Evolutionary conservation across 1,284 basidiomycete genomes (phyloP).

Genomic region (Puccinia triticina): DNA sequence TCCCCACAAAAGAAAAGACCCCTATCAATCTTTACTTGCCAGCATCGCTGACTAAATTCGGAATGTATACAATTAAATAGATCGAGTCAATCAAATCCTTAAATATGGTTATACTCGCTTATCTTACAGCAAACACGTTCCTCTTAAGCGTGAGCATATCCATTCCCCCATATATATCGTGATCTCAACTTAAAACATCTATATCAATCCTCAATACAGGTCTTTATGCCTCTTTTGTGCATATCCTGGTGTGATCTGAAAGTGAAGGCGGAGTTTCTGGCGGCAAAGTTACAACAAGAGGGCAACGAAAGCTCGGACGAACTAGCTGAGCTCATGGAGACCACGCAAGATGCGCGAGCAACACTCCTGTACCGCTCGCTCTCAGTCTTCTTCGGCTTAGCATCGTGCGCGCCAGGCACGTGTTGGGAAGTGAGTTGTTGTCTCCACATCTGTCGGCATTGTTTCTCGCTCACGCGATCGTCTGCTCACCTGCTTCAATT

Average conservation of each 20-base stretch:
- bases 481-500: not conserved
- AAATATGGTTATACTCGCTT: slow-evolving; percentile 11
- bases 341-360: slow-evolving; percentile 19
- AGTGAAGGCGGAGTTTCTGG: slow-evolving; percentile 19
- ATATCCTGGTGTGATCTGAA: slow-evolving; percentile 26
- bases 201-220: not conserved
- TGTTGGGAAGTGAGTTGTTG: slow-evolving; percentile 21
- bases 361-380: slow-evolving; percentile 17
- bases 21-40: not conserved
- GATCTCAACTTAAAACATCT: not conserved
- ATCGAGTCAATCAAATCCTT: slow-evolving; percentile 2
- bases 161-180: not conserved
- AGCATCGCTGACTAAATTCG: not conserved
- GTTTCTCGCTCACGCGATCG: not conserved
- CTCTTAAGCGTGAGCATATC: slow-evolving; percentile 1
- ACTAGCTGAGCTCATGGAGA: slow-evolving; percentile 2
- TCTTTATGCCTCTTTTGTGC: slow-evolving; percentile 25
- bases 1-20: not conserved
- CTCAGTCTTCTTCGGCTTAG: slow-evolving; percentile 15
- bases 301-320: not conserved
- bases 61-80: not conserved
- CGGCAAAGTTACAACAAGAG: not conserved
- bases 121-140: not conserved
- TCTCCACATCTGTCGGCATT: not conserved
- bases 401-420: not conserved